Percentiles rank a stretch among this genome's conserved stretches.
Evolutionary conservation across 495 filamentous ascomycete species (phyloP).

Genomic region (Podospora anserina): DNA sequence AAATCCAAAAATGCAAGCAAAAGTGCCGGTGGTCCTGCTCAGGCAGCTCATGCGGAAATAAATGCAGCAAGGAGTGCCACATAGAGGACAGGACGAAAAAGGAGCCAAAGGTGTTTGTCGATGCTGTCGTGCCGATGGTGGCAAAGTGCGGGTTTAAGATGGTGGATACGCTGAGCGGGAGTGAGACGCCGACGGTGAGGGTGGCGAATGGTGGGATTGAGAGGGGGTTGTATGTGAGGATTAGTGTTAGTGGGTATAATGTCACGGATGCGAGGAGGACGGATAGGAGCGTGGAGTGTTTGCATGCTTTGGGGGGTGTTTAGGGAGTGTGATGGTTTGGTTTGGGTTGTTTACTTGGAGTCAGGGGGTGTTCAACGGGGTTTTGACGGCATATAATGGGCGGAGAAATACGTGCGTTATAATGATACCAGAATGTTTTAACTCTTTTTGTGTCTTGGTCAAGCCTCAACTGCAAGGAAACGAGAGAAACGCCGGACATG

Average conservation of each 20-base stretch:
- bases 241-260: conserved; percentile 30
- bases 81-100: conserved; percentile 5
- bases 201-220: conserved; percentile 29
- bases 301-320: conserved; percentile 17
- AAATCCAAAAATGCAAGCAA: conserved; percentile 17
- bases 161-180: conserved; percentile 12
- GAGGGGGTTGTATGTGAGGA: conserved; percentile 26
- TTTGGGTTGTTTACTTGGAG: background rate
- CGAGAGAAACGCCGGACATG: no score
- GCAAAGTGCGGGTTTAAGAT: conserved; percentile 24
- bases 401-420: background rate
- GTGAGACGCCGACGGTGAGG: conserved; percentile 1
- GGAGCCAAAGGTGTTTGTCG: conserved; percentile 20
- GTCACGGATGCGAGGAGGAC: conserved; percentile 21
- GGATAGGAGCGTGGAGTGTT: conserved; percentile 26
- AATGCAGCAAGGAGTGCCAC: conserved; percentile 18
- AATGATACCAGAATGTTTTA: background rate
- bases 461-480: no score
- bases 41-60: conserved; percentile 15
- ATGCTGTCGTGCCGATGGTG: conserved; percentile 17
- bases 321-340: background rate
- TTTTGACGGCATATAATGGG: background rate
- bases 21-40: conserved; percentile 15
- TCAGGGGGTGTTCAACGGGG: background rate
- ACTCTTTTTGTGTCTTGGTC: no score